Evolutionary conservation across 225 moss, liverwort and hornwort genomes (phyloP), one percentile per base, ranked within the genome.

Genomic region (Marchantia polymorpha): DNA sequence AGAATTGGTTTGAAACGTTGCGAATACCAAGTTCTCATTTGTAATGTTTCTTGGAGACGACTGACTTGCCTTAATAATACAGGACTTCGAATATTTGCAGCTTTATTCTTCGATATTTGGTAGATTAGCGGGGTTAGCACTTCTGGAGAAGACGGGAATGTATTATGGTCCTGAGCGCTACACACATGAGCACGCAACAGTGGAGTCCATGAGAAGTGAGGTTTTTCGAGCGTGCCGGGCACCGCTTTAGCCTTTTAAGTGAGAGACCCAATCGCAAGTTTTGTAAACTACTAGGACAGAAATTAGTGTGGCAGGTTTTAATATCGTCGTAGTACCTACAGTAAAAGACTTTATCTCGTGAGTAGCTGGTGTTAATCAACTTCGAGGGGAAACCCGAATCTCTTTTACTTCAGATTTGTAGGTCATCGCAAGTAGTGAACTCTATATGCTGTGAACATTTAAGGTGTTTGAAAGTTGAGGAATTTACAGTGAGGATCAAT

Each of bases 71-170:
- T 49, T 73, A n/a, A n/a, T 53, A 0, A n/a, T 11, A 75, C 89
- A 93, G 94, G 94, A 93, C 75, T 93, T 83, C 74, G 94, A 95
- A 74, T 95, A 95, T 77, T 88, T 95, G 61, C 90, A 95, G 85
- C 91, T 95, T 23, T 95, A 92, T 83, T 80, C 94, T 23, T 88
- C 93, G 29, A 83, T 88, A 85, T 85, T 89, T 87, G 92, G 92
- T 68, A 91, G 91, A 68, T 60, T 81, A 73, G 89, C 93, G 79
- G 90, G 90, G 14, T 82, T 93, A 59, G 74, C 90, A 61, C 81
- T 93, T 13, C 61, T 93, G 52, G 90, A 93, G 81, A 93, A 89
- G 67, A 86, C 91, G 31, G 90, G 92, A 29, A 84, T 89, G 52
- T 95, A 95, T 82, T 83, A 58, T 78, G 95, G 92, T 59, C 92